phyloP scores from a whole-genome alignment of 768 basidiomycete species.

The Tulasnella sp. region DNA sequence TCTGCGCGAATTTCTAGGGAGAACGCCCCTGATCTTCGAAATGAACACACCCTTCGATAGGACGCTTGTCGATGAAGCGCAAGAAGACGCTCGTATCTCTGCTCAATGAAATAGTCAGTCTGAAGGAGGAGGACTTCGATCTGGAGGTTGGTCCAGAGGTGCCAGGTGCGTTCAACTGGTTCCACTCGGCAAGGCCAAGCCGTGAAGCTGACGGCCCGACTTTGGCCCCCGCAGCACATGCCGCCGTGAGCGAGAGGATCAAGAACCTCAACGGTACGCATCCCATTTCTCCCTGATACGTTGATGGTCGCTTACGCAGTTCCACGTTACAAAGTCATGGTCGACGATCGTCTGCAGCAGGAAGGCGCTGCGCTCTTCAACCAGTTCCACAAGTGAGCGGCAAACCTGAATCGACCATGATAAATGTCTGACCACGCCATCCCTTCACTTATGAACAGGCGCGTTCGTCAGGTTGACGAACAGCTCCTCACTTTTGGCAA shows the following conservation, averaged over 20 bases:
- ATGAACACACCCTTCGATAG: conserved; percentile 5
- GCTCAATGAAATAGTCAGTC: conserved; percentile 33
- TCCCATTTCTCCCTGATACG: background rate
- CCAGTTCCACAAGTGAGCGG: conserved; percentile 60
- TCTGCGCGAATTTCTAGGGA: background rate
- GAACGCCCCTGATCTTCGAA: background rate
- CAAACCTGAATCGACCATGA: no score
- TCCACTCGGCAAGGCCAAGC: background rate
- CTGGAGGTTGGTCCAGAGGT: background rate
- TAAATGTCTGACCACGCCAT: background rate
- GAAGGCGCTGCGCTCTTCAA: conserved; percentile 68
- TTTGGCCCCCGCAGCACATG: background rate
- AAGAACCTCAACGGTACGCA: conserved; percentile 16
- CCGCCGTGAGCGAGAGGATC: conserved; percentile 16
- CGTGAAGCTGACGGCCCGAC: background rate
- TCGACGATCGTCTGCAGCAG: conserved; percentile 71
- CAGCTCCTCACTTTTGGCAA: conserved; percentile 79
- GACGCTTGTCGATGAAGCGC: conserved; percentile 26
- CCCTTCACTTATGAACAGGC: conserved; percentile 46
- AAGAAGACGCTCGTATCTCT: conserved; percentile 35
- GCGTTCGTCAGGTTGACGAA: conserved; percentile 64
- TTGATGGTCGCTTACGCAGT: background rate
- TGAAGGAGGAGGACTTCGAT: conserved; percentile 33
- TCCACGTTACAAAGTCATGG: conserved; percentile 37
- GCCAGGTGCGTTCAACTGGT: background rate